These are phyloP conservation scores for Atalantia buxifolia DNA, from an alignment of 345 rosid genomes.

Conservation along the genomic window DNA sequence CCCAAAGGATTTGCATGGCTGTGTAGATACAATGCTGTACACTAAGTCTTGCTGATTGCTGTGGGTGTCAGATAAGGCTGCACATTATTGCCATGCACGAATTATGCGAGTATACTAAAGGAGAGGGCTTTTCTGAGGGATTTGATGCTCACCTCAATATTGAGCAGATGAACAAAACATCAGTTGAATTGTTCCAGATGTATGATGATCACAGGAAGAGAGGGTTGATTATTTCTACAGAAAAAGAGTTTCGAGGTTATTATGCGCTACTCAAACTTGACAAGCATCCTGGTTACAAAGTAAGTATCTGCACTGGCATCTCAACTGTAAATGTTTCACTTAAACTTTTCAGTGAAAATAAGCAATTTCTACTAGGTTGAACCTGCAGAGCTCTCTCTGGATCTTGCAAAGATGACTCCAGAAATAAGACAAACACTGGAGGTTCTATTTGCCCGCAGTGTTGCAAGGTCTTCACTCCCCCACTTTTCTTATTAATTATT, in stretches of 20 bases:
- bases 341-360: conserved; percentile 9
- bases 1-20: background rate
- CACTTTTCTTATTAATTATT: background rate
- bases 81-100: conserved; percentile 97
- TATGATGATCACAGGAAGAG: conserved; percentile 97
- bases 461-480: conserved; percentile 70
- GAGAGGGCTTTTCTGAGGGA: conserved; percentile 97
- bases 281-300: conserved; percentile 99
- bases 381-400: conserved; percentile 96
- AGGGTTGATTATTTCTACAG: conserved; percentile 67
- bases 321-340: conserved; percentile 17
- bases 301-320: conserved; percentile 34
- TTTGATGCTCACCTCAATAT: conserved; percentile 98
- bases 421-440: conserved; percentile 90
- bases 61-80: conserved; percentile 79
- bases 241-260: conserved; percentile 94
- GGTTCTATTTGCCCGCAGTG: conserved; percentile 84
- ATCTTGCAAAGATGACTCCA: conserved; percentile 97
- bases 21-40: background rate
- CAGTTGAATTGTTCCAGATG: conserved; percentile 94
- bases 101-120: conserved; percentile 85
- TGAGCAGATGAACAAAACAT: conserved; percentile 98
- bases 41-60: conserved; percentile 21
- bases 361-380: conserved; percentile 65
- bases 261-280: conserved; percentile 98